phyloP scores from a whole-genome alignment of 495 filamentous ascomycete species.

The Podospora anserina region DNA sequence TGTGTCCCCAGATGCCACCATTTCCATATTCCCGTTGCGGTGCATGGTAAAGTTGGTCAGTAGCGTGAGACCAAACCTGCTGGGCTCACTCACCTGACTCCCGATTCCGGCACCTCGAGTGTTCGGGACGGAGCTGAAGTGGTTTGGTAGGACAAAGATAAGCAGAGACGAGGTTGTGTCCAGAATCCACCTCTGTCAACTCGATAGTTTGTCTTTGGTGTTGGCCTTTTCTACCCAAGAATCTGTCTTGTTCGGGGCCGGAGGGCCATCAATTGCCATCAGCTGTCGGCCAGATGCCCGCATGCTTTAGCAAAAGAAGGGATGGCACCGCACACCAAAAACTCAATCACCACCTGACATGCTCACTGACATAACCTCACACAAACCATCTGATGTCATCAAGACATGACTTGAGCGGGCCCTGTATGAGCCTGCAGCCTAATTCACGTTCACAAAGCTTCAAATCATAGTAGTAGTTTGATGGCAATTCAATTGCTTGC shows the following conservation, averaged over 20 bases:
- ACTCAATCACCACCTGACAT: background rate
- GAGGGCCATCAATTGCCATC: background rate
- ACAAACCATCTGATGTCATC: background rate
- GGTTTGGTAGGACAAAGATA: background rate
- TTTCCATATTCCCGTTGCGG: background rate
- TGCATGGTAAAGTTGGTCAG: background rate
- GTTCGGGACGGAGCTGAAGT: background rate
- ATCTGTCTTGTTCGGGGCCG: no score
- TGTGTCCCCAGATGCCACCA: background rate
- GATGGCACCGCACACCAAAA: background rate
- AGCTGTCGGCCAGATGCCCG: background rate
- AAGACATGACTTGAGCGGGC: background rate
- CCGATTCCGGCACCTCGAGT: background rate
- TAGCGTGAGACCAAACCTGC: background rate
- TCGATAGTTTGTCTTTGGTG: background rate
- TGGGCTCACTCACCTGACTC: background rate
- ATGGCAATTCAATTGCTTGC: background rate
- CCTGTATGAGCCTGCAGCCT: background rate
- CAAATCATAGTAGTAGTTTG: background rate
- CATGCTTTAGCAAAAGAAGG: background rate
- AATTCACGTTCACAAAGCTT: background rate
- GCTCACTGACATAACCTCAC: background rate
- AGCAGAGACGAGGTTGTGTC: background rate
- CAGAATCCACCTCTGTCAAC: background rate
- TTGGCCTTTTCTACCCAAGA: background rate